phyloP scores from a whole-genome alignment of 2,329 filamentous ascomycete genomes.

The Nemania sp. region DNA sequence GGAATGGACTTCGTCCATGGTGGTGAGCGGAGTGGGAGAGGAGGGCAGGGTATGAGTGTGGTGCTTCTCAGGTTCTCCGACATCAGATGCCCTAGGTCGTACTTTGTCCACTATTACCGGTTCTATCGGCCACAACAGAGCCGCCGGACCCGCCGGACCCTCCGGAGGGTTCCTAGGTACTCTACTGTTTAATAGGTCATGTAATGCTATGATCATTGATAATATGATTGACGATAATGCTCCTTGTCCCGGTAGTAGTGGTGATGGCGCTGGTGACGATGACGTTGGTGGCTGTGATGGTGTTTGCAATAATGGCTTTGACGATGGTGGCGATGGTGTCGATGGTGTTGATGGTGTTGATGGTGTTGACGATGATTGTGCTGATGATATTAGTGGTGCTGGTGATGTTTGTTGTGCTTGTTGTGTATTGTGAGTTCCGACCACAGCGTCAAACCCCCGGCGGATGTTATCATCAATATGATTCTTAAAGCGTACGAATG shows the following conservation, averaged over 20 bases:
- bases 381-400: background rate
- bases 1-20: conserved; percentile 35
- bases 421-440: conserved; percentile 13
- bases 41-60: background rate
- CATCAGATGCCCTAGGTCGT: background rate
- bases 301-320: background rate
- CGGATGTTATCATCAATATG: conserved; percentile 45
- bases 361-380: too few relatives aligned
- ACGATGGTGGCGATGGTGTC: background rate
- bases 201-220: too few relatives aligned
- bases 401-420: conserved; percentile 4
- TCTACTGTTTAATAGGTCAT: too few relatives aligned
- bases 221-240: too few relatives aligned
- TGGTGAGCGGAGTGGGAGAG: background rate
- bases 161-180: too few relatives aligned
- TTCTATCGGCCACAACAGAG: too few relatives aligned
- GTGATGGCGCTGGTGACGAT: background rate
- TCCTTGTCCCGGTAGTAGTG: too few relatives aligned
- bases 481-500: conserved; percentile 48
- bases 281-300: background rate
- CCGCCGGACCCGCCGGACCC: too few relatives aligned
- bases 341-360: too few relatives aligned
- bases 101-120: conserved; percentile 1
- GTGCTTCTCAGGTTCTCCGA: conserved; percentile 2
- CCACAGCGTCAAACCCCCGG: conserved; percentile 35